These are phyloP conservation scores for Anthracocystis setariae DNA, from an alignment of 1,284 basidiomycete genomes.

Conservation along the genomic window DNA sequence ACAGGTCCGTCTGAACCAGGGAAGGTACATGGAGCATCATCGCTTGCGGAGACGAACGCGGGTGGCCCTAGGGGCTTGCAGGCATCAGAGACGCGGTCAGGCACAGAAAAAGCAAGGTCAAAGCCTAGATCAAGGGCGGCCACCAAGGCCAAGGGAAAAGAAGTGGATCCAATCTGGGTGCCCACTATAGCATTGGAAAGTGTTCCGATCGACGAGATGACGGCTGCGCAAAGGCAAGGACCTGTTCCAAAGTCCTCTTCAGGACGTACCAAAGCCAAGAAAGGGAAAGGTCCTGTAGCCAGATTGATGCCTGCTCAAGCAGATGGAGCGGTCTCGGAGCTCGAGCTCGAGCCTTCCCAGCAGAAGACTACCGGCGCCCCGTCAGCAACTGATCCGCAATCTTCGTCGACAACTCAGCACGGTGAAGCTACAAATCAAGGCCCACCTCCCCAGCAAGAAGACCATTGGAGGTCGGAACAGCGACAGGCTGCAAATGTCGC, in stretches of 20 bases:
- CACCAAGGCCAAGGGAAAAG: slow-evolving; percentile 13
- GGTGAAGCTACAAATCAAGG: neutral
- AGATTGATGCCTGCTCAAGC: slow-evolving; percentile 21
- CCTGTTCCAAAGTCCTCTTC: neutral
- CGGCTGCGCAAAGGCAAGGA: neutral
- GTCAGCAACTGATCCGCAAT: neutral
- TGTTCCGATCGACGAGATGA: neutral
- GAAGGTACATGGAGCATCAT: too few species aligned
- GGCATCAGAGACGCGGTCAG: neutral
- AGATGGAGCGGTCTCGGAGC: slow-evolving; percentile 28
- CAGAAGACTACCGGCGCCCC: neutral
- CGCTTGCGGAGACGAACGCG: too few species aligned
- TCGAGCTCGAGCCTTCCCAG: slow-evolving; percentile 22
- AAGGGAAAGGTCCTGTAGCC: slow-evolving; percentile 21
- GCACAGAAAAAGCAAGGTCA: slow-evolving; percentile 9
- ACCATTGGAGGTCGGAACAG: neutral
- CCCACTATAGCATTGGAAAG: neutral
- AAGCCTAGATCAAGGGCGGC: slow-evolving; percentile 11
- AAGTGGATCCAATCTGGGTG: neutral
- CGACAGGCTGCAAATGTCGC: neutral
- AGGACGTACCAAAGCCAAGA: slow-evolving; percentile 5
- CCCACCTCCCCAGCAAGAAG: neutral
- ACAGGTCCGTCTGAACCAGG: too few species aligned
- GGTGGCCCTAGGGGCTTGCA: too few species aligned
- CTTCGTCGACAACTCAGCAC: too few species aligned